Base-by-base conservation (phyloP, 108 stramenopile genomes). In the Cyclotella distinguenda region DNA sequence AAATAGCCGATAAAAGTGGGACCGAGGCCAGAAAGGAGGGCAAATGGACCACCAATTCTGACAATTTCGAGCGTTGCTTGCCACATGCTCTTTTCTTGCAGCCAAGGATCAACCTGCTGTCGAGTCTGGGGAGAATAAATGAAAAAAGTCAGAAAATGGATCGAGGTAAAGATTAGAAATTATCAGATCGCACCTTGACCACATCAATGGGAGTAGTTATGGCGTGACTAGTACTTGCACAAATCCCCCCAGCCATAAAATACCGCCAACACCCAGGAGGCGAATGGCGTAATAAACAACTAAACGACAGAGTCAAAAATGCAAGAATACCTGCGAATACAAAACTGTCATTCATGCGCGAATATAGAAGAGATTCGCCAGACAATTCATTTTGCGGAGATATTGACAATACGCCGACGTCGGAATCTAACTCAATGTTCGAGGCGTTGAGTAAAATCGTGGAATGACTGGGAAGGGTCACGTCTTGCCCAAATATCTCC, bases 151-250 rank as follows among this genome's bases (percentile, higher is more conserved):
- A 19, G 30, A 43, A 15, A 15, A 26, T 23, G 18, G 32, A 23
- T 27, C 19, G 11, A 28, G 39, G n/a, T n/a, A 19, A 25, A 25
- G 21, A 2, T 33, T 12, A 44, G 22, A 43, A 38, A 5, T 27
- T 25, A 25, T 26, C 3, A 23, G 23, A 28, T 23, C 21, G 19
- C 58, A 83, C 82, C 83, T 90, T 93, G 12, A 94, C 75, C 22
- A 94, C 92, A 78, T 94, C 93, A 15, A 93, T 70, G 1, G 91
- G 91, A 25, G 86, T 86, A 23, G 87, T 82, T 49, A 83, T 67
- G 19, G 84, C 79, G 64, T 86, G 91, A 31, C 86, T 88, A 27
- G 66, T 59, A 26, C 88, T 86, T 4, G 91, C 91, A 71, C 86
- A 89, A 15, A 86, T 61, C 0, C 86, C 88, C 44, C 91, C 91